Conservation (phyloP, 139 green algal species). For the Ostreobium quekettii region DNA sequence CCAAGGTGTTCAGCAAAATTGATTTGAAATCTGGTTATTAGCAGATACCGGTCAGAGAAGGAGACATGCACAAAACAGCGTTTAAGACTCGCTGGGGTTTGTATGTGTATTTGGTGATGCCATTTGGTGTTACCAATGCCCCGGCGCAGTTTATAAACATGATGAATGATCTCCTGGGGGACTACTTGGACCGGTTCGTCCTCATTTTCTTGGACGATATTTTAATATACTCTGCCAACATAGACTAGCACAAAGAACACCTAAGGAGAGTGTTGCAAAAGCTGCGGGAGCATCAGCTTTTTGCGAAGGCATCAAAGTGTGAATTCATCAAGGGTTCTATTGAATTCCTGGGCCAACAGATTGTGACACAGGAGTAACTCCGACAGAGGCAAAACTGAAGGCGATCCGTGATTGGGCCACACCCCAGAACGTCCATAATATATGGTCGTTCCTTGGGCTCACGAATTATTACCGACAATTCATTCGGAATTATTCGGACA, state of each 20-base stretch:
- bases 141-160: constrained; percentile 28
- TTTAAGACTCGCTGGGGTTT: constrained; percentile 31
- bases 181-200: constrained; percentile 35
- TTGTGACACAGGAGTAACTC: constrained; percentile 21
- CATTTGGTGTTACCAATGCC: constrained; percentile 39
- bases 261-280: constrained; percentile 25
- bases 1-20: constrained; percentile 21
- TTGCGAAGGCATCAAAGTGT: constrained; percentile 36
- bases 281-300: constrained; percentile 32
- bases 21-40: constrained; percentile 20
- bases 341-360: constrained; percentile 35
- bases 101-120: constrained; percentile 32
- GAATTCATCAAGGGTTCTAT: constrained; percentile 21
- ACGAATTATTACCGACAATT: background rate
- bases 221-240: constrained; percentile 30
- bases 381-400: constrained; percentile 23
- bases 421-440: background rate
- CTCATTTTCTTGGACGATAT: constrained; percentile 50
- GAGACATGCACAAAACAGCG: constrained; percentile 5
- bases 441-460: constrained; percentile 5
- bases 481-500: background rate
- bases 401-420: constrained; percentile 22
- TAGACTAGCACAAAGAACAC: constrained; percentile 33
- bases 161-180: constrained; percentile 37
- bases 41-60: constrained; percentile 24